Evolutionary conservation across 2,329 filamentous ascomycete genomes (phyloP), one percentile per base, ranked within the genome.

Genomic region (Furcasterigmium sp.): DNA sequence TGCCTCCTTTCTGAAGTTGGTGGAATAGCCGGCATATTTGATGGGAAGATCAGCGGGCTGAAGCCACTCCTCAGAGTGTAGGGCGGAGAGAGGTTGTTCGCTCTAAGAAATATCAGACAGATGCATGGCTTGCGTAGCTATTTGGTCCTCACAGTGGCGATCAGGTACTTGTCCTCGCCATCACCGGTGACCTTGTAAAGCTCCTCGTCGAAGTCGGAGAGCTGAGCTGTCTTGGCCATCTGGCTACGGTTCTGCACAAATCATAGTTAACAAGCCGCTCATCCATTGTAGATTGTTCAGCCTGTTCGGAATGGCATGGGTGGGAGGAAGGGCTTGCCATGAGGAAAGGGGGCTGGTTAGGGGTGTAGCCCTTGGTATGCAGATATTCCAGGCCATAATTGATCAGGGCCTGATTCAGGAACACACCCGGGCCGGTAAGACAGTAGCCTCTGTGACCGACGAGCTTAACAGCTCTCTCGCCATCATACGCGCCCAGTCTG

Each of bases 181-280:
- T 94, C 89, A 46, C 88, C 87, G 61, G 17, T 32, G 19, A 98
- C 91, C 70, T 97, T 97, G 77, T 98, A 98, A 41, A 98, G 73
- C 66, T 97, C 91, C 64, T 97, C 93, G 59, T 98, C 93, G 58
- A 98, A 98, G 58, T 96, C 87, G 54, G 93, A 90, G 20, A 98
- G 81, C 68, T 98, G 93, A 3, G 93, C 93, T 0, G 93, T 98
- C 75, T 97, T 97, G 47, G 87, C 91, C 93, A 98, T 98, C 63
- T 89, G 85, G 40, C 95, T 87, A 29, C 48, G 48, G 40, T 51
- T 47, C 32, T 34, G 17, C 30, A 34, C n/a, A n/a, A n/a, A n/a
- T n/a, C n/a, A n/a, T n/a, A n/a, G n/a, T n/a, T n/a, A n/a, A n/a
- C n/a, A n/a, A n/a, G n/a, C n/a, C n/a, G n/a, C n/a, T n/a, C n/a